Percentiles rank a stretch among this genome's conserved stretches.
Conservation (phyloP, 805 yeast genomes). For the Diddensiella caesifluorescens region DNA sequence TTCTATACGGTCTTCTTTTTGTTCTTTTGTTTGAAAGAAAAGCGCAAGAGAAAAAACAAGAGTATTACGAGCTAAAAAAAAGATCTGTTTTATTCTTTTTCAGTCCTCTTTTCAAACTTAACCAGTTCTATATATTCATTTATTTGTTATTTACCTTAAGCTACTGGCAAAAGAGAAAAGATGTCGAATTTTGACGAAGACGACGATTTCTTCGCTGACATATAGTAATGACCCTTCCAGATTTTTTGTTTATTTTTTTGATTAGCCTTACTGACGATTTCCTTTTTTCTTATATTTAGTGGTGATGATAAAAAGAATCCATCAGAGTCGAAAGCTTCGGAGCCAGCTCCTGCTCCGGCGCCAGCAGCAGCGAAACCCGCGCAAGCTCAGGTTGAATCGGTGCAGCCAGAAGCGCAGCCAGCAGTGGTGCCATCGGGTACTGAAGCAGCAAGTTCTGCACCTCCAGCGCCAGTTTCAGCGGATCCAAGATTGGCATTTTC, state of each 20-base stretch:
- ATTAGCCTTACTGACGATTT: constrained; percentile 2
- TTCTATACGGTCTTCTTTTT: too few relatives aligned
- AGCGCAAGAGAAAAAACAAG: too few relatives aligned
- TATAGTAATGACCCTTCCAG: constrained; percentile 43
- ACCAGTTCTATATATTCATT: too few relatives aligned
- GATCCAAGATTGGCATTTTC: constrained; percentile 22
- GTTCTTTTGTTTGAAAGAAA: too few relatives aligned
- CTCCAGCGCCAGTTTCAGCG: constrained; percentile 21
- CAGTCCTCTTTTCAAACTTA: too few relatives aligned
- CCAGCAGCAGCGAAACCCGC: constrained; percentile 8
- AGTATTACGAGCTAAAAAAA: too few relatives aligned
- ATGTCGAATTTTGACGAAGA: constrained; percentile 81
- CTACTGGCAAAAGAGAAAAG: too few relatives aligned
- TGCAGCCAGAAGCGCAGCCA: constrained; percentile 12
- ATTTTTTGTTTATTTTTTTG: constrained; percentile 1
- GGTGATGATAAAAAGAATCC: constrained; percentile 34
- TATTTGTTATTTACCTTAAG: too few relatives aligned
- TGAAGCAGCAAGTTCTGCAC: constrained; percentile 17
- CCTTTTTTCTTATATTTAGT: constrained; percentile 25
- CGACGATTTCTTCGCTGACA: constrained; percentile 90
- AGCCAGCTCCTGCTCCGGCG: constrained; percentile 6
- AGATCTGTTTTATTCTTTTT: too few relatives aligned
- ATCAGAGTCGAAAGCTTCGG: constrained; percentile 7
- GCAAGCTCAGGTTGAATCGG: constrained; percentile 8
- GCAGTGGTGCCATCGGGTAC: constrained; percentile 19